Percentiles rank a stretch among this genome's conserved stretches.
These are phyloP conservation scores for Zymoseptoria crescenta DNA, from an alignment of 2,329 filamentous ascomycete species.

Conservation along the genomic window DNA sequence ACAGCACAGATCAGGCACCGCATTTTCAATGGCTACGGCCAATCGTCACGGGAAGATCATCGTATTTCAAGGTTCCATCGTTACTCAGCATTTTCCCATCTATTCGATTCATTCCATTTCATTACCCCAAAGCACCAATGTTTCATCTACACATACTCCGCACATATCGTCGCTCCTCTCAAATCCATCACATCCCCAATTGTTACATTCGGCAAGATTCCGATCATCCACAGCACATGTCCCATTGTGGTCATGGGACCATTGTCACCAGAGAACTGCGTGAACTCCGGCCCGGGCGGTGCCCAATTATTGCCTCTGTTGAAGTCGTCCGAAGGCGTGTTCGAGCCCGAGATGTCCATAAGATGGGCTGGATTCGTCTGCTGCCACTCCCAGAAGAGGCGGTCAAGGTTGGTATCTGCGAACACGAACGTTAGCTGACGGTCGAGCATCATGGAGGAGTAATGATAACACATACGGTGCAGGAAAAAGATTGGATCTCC, in stretches of 20 bases:
- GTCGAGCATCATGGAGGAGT: not conserved
- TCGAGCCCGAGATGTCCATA: conserved; percentile 13
- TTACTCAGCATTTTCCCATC: not conserved
- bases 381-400: conserved; percentile 17
- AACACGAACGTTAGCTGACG: not conserved
- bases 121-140: not conserved
- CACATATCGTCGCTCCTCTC: conserved; percentile 8
- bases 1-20: too few relatives aligned
- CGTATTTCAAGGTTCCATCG: not conserved
- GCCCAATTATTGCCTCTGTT: conserved; percentile 11
- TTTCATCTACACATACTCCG: conserved; percentile 8
- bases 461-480: conserved; percentile 6
- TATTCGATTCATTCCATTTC: not conserved
- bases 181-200: conserved; percentile 15
- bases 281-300: conserved; percentile 16
- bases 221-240: conserved; percentile 17
- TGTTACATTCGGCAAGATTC: conserved; percentile 16
- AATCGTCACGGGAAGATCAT: too few relatives aligned
- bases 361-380: conserved; percentile 6
- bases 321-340: conserved; percentile 13
- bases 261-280: conserved; percentile 11
- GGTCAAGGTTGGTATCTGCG: conserved; percentile 16
- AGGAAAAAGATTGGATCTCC: conserved; percentile 19
- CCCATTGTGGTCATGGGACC: conserved; percentile 12
- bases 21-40: too few relatives aligned